Conservation (phyloP, 2,329 filamentous ascomycete species). For the Phyllosticta citrichinensis region DNA sequence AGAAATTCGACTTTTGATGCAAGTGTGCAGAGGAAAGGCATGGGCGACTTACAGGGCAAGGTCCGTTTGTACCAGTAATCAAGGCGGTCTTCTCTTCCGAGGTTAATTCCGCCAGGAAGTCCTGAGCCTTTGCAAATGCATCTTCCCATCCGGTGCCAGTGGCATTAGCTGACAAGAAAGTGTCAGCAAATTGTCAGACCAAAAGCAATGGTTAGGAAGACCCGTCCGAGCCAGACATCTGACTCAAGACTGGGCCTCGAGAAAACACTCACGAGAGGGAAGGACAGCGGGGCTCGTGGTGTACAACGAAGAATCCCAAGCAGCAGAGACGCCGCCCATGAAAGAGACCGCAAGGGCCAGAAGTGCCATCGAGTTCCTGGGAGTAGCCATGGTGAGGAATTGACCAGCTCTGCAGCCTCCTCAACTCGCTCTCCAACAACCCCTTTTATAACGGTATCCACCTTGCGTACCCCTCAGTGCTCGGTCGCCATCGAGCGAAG, state of each 20-base stretch:
- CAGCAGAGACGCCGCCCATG: background rate
- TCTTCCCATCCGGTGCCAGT: conserved; percentile 22
- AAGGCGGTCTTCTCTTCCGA: conserved; percentile 29
- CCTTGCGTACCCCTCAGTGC: background rate
- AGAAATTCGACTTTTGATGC: too few relatives aligned
- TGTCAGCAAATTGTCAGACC: background rate
- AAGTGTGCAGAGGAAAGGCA: background rate
- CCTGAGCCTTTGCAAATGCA: conserved; percentile 25
- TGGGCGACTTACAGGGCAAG: conserved; percentile 1
- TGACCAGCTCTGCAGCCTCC: conserved; percentile 1
- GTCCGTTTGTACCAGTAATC: conserved; percentile 18
- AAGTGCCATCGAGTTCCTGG: conserved; percentile 7
- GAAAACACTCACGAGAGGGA: conserved; percentile 4
- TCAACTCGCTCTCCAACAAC: background rate
- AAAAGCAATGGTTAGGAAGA: background rate
- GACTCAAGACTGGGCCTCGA: too few relatives aligned
- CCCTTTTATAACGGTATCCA: background rate
- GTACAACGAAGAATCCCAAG: conserved; percentile 8
- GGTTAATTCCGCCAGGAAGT: conserved; percentile 26
- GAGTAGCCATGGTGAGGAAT: conserved; percentile 4
- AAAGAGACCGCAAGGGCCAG: conserved; percentile 3
- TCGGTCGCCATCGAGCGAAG: background rate
- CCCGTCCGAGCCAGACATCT: background rate
- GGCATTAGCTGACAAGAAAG: conserved; percentile 4
- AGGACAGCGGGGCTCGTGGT: conserved; percentile 3